Evolutionary conservation across 176 grass and related monocot species (phyloP).

Genomic region (Leersia perrieri): DNA sequence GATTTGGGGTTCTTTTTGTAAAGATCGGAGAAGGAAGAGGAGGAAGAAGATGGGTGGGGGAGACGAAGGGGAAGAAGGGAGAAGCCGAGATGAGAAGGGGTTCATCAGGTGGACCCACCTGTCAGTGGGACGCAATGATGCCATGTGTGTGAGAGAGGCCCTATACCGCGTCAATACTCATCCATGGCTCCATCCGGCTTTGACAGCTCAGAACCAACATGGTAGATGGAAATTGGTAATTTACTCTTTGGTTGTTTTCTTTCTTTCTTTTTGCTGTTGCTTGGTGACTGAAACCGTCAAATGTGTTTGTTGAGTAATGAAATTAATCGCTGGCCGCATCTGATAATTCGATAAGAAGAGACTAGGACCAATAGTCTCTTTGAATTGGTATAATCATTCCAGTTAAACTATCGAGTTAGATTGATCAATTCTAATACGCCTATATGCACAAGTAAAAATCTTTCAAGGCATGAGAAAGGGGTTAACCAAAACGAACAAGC

Average conservation of each 20-base stretch:
- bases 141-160: background rate
- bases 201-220: constrained; percentile 14
- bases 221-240: background rate
- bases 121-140: background rate
- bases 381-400: too few species aligned
- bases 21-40: constrained; percentile 40
- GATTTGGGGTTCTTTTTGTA: constrained; percentile 63
- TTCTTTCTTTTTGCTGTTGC: too few species aligned
- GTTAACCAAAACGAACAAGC: too few species aligned
- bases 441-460: too few species aligned
- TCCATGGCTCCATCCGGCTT: constrained; percentile 3
- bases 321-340: too few species aligned
- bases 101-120: background rate
- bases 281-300: too few species aligned
- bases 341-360: too few species aligned
- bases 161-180: background rate
- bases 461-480: too few species aligned
- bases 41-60: background rate
- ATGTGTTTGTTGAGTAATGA: too few species aligned
- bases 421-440: too few species aligned
- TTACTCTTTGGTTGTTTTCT: background rate
- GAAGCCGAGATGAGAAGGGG: background rate
- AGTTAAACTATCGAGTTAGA: too few species aligned
- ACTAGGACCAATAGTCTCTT: too few species aligned
- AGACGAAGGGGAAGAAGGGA: background rate